phyloP scores from a whole-genome alignment of 1,284 basidiomycete genomes.

The Cryptococcus sp. region DNA sequence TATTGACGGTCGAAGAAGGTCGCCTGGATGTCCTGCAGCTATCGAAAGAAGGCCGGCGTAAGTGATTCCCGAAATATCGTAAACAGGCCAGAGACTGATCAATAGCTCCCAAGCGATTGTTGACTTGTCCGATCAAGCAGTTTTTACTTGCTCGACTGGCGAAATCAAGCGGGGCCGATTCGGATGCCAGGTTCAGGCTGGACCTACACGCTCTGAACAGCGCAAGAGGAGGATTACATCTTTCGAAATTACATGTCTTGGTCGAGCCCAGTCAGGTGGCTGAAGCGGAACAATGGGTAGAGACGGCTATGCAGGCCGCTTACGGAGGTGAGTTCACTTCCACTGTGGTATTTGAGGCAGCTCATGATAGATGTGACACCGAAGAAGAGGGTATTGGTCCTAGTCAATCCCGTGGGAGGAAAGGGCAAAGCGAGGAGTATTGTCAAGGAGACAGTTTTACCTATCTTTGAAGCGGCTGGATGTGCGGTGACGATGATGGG shows the following conservation, averaged over 20 bases:
- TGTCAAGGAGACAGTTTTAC: constrained; percentile 66
- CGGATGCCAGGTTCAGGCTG: constrained; percentile 19
- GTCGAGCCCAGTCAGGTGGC: constrained; percentile 31
- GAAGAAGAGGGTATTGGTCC: constrained; percentile 57
- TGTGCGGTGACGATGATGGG: constrained; percentile 62
- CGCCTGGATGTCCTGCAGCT: constrained; percentile 41
- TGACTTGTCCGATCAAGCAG: constrained; percentile 30
- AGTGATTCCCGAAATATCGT: constrained; percentile 11
- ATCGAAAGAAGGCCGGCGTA: constrained; percentile 41
- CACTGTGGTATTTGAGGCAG: neutral
- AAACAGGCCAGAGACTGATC: neutral
- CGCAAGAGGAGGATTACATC: neutral
- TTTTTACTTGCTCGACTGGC: constrained; percentile 30
- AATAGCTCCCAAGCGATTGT: constrained; percentile 38
- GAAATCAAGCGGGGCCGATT: neutral
- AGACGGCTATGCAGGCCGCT: constrained; percentile 56
- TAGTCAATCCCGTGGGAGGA: constrained; percentile 88
- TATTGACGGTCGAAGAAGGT: constrained; percentile 39
- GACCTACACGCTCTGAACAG: constrained; percentile 30
- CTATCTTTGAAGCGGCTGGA: constrained; percentile 72
- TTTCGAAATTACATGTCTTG: constrained; percentile 41
- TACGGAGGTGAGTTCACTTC: constrained; percentile 56
- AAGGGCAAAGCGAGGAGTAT: constrained; percentile 66
- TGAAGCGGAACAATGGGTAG: constrained; percentile 57
- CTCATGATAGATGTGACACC: constrained; percentile 53